Base-by-base conservation (phyloP, 2,329 filamentous ascomycete genomes). In the Colletotrichum tamarilloi region DNA sequence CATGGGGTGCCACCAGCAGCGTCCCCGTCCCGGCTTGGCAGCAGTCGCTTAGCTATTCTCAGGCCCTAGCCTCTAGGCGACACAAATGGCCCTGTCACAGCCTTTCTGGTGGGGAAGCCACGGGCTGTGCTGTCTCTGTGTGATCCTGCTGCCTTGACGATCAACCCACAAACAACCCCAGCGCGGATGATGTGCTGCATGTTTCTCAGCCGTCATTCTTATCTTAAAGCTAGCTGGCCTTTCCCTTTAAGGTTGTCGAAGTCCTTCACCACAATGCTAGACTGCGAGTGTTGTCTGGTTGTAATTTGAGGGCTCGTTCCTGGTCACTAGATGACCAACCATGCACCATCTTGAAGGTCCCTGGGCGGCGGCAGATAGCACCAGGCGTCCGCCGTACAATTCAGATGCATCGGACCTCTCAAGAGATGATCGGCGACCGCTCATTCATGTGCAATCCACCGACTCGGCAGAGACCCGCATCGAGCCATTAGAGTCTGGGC, bases 81-180 rank as follows among this genome's bases (percentile, higher is more conserved):
- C 38, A 22, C 19, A n/a, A 62, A 30, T 16, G 42, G 30, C 42
- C 42, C 42, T 62, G 42, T 62, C 26, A 52, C 14, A n/a, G 38
- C 42, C 8, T 52, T 12, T 30, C 59, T 52, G 16, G 59, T 52
- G 59, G 59, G 26, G 42, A 26, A 28, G 11, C 59, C 24, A 62
- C 16, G 42, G 42, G 38, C 42, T 32, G 14, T 52, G 42, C 26
- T 42, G 42, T 49, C 42, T 49, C 42, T 46, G 35, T 24, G 58
- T 28, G 58, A 60, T 60, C 58, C 35, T 42, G 38, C 38, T 62
- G 60, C 60, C 42, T 62, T 30, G 24, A 62, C 19, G 19, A 62
- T 52, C 60, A 32, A 49, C 42, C 60, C 42, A 62, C 42, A 62
- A 52, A 62, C n/a, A 24, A 22, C 11, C 22, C 11, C 16, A 11